Percentiles rank a stretch among this genome's conserved stretches.
Evolutionary conservation across 1,284 basidiomycete species (phyloP).

Genomic region (Trichosporon inkin): DNA sequence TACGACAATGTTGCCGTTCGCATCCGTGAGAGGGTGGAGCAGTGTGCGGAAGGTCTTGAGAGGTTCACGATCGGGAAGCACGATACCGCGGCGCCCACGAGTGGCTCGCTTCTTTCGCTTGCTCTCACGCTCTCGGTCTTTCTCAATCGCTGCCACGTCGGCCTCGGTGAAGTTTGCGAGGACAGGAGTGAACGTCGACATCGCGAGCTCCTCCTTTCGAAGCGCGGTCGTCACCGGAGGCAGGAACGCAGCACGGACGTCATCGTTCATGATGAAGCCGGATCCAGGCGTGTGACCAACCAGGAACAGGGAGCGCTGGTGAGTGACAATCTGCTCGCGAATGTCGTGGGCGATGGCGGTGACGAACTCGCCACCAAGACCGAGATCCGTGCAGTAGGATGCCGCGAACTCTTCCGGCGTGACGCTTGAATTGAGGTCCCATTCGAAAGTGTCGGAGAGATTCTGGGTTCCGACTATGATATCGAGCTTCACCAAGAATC

Average conservation of each 20-base stretch:
- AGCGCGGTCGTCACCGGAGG: constrained; percentile 63
- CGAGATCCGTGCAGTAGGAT: constrained; percentile 79
- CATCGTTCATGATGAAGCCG: constrained; percentile 77
- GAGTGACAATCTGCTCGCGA: constrained; percentile 87
- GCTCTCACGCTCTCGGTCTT: constrained; percentile 88
- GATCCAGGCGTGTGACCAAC: constrained; percentile 83
- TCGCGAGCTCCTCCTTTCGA: constrained; percentile 68
- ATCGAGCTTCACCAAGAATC: constrained; percentile 90
- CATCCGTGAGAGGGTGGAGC: constrained; percentile 52
- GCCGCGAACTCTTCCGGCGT: constrained; percentile 92
- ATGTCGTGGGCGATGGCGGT: constrained; percentile 95
- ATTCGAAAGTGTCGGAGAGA: constrained; percentile 95
- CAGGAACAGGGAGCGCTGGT: constrained; percentile 87
- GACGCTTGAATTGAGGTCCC: constrained; percentile 78
- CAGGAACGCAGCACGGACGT: constrained; percentile 83
- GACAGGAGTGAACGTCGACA: constrained; percentile 70
- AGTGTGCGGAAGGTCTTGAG: constrained; percentile 86
- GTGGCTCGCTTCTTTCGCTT: constrained; percentile 75
- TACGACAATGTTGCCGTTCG: constrained; percentile 31
- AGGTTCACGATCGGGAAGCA: constrained; percentile 87
- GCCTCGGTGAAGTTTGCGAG: constrained; percentile 84
- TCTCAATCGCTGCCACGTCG: constrained; percentile 82
- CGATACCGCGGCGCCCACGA: constrained; percentile 80
- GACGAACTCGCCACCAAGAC: constrained; percentile 88
- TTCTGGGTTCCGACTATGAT: constrained; percentile 92